These are phyloP conservation scores for Lactarius akahatsu DNA, from an alignment of 768 basidiomycete species.

Conservation along the genomic window DNA sequence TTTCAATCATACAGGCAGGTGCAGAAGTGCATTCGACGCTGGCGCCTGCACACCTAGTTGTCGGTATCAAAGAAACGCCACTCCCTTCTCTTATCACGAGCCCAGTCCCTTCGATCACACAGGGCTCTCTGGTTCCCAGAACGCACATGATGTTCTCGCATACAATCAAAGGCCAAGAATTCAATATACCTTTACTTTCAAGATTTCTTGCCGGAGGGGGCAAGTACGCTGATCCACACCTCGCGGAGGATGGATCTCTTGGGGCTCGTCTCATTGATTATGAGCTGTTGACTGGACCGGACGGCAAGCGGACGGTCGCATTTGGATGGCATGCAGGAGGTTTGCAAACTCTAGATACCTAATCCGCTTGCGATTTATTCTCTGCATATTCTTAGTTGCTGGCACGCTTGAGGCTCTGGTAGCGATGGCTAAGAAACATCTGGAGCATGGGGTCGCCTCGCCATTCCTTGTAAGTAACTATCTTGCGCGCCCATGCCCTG, in stretches of 20 bases:
- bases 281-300: slow-evolving; percentile 65
- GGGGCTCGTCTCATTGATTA: slow-evolving; percentile 74
- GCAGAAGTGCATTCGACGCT: slow-evolving; percentile 62
- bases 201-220: slow-evolving; percentile 47
- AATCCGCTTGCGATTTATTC: not conserved
- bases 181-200: slow-evolving; percentile 78
- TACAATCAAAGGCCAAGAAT: slow-evolving; percentile 82
- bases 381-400: slow-evolving; percentile 54
- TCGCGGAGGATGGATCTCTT: slow-evolving; percentile 6
- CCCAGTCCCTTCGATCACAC: slow-evolving; percentile 37
- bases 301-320: slow-evolving; percentile 76
- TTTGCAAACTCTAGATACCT: slow-evolving; percentile 37
- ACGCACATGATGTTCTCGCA: slow-evolving; percentile 93
- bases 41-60: slow-evolving; percentile 63
- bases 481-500: not conserved
- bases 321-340: slow-evolving; percentile 95
- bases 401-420: slow-evolving; percentile 81
- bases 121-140: slow-evolving; percentile 41
- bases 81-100: slow-evolving; percentile 56
- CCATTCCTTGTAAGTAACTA: slow-evolving; percentile 71
- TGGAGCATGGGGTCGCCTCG: slow-evolving; percentile 75
- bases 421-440: slow-evolving; percentile 73
- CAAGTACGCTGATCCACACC: slow-evolving; percentile 13
- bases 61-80: slow-evolving; percentile 90
- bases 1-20: slow-evolving; percentile 58